Evolutionary conservation across 495 filamentous ascomycete species (phyloP), one percentile per base, ranked within the genome.

Genomic region (Pseudoneurospora amorphoporcata): DNA sequence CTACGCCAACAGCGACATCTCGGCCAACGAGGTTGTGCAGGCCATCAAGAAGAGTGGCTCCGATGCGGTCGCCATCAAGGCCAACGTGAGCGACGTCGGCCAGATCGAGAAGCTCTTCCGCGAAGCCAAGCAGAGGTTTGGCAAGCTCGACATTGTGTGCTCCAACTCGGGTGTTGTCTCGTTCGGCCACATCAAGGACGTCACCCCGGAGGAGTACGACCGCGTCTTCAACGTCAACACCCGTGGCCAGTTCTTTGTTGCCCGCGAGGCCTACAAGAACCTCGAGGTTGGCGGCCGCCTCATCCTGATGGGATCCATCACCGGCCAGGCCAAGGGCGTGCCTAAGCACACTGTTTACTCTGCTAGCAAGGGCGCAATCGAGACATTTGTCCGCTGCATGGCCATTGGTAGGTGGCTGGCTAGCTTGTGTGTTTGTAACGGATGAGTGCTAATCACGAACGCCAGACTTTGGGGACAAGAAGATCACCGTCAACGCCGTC

Each of bases 241-340:
- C 5, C 87, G 91, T 2, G 93, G 88, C 3, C 92, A 95, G 81
- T 94, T 94, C 86, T 94, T 94, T 83, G 90, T 93, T 68, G 90
- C 89, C 70, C 88, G 90, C 78, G 86, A 90, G 81, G 90, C 87
- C 8, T 89, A 89, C 79, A 87, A 86, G 81, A 83, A 91, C 79
- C 83, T 89, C 78, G 81, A 82, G 73, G 83, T 87, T 53, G 88
- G 88, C 58, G 89, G 89, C 69, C 85, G 89, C 75, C 85, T 91
- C 77, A 87, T 91, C 74, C 79, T 90, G 9, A 90, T 86, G 82
- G 87, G 87, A 29, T 88, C 86, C 79, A 90, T 90, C 82, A 90
- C 89, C 32, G 88, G 87, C 39, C 84, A 88, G 82, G 86, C 86
- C 73, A 87, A 88, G 80, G 87, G 81, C 53, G 87, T 91, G 6